Percentiles rank a stretch among this genome's conserved stretches.
Evolutionary conservation across 148 eudicot species (phyloP).

Genomic region (Rhododendron ovatum): DNA sequence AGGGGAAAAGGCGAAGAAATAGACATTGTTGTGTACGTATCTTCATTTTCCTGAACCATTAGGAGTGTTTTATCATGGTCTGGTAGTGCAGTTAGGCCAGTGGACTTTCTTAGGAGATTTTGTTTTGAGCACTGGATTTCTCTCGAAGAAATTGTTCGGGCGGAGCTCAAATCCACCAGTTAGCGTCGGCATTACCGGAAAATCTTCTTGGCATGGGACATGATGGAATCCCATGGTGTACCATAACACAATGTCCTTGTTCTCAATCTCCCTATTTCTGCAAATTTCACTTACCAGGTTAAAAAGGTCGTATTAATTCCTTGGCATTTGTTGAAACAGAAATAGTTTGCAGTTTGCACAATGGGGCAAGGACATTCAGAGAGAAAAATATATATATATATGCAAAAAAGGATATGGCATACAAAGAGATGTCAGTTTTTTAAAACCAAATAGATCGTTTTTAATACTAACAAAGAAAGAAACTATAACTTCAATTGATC

Average conservation of each 20-base stretch:
- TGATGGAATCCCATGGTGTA: constrained; percentile 52
- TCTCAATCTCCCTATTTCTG: constrained; percentile 48
- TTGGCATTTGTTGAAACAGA: too few species aligned
- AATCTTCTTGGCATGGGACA: constrained; percentile 48
- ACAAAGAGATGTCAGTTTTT: too few species aligned
- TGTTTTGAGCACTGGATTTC: constrained; percentile 32
- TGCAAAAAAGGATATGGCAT: too few species aligned
- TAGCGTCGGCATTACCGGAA: constrained; percentile 49
- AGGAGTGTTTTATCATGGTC: background rate
- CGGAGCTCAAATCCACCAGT: constrained; percentile 35
- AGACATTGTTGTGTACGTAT: background rate
- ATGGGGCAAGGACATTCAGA: too few species aligned
- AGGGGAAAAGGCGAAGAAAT: background rate
- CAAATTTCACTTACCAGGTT: background rate
- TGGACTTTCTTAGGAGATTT: background rate
- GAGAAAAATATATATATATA: too few species aligned
- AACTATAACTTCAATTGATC: too few species aligned
- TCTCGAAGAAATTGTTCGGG: constrained; percentile 43
- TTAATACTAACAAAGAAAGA: too few species aligned
- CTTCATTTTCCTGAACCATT: background rate
- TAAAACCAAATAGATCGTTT: too few species aligned
- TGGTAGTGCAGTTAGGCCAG: background rate
- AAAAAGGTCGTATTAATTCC: background rate
- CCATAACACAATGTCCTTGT: constrained; percentile 55
- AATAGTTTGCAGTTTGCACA: too few species aligned